Conservation (phyloP, 768 basidiomycete genomes). For the Pleurotus platypus region DNA sequence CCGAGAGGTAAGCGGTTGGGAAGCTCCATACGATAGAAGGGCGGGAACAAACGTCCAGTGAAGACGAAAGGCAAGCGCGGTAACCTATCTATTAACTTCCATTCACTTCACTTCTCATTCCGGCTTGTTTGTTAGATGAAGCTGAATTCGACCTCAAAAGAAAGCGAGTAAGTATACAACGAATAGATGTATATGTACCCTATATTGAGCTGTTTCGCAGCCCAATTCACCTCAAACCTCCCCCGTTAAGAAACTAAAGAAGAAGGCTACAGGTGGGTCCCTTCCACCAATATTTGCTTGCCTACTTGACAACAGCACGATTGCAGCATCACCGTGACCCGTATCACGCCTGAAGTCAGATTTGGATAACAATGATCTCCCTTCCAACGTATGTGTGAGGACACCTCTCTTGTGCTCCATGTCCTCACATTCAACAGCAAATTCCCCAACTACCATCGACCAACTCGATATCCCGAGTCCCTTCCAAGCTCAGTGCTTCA, state of each 20-base stretch:
- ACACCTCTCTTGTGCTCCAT: neutral
- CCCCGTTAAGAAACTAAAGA: slow-evolving; percentile 64
- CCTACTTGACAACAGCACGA: neutral
- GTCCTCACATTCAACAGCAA: slow-evolving; percentile 17
- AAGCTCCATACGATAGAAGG: slow-evolving; percentile 72
- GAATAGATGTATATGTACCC: neutral
- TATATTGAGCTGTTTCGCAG: slow-evolving; percentile 27
- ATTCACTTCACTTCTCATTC: neutral
- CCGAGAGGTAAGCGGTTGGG: slow-evolving; percentile 88
- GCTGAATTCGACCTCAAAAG: slow-evolving; percentile 65
- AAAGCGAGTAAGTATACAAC: slow-evolving; percentile 45
- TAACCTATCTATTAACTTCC: slow-evolving; percentile 20
- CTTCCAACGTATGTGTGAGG: slow-evolving; percentile 37
- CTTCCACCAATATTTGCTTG: neutral
- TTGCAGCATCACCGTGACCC: slow-evolving; percentile 56
- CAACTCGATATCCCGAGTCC: slow-evolving; percentile 62
- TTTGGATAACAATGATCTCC: slow-evolving; percentile 36
- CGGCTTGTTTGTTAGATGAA: slow-evolving; percentile 41
- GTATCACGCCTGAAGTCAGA: slow-evolving; percentile 61
- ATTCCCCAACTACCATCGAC: slow-evolving; percentile 42
- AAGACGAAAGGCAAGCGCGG: slow-evolving; percentile 61
- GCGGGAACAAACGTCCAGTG: slow-evolving; percentile 40
- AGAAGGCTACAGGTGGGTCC: slow-evolving; percentile 35
- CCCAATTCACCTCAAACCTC: slow-evolving; percentile 66
- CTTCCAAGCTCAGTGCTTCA: slow-evolving; percentile 73